Base-by-base conservation (phyloP, 2,329 filamentous ascomycete genomes). In the Fusarium longipes region DNA sequence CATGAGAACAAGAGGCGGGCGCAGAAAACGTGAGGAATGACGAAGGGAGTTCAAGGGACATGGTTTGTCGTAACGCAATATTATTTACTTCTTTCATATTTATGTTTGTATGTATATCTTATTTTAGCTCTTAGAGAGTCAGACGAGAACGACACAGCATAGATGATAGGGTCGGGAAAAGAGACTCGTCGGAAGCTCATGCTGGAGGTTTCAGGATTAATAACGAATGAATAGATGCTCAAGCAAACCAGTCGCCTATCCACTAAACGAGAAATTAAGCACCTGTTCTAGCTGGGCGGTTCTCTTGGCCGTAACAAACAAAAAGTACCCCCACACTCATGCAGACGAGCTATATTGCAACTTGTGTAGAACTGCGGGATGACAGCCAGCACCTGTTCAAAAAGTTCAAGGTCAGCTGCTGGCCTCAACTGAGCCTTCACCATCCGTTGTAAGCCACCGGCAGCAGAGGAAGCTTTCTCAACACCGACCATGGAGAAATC, bases 1-100 rank as follows among this genome's bases (percentile, higher is more conserved):
- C 42, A 67, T 25, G 52, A 69, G 50, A 58, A 61, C 36, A 58
- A 58, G 61, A 67, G 61, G 36, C 15, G 52, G 50, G 36, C 42
- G 44, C 12, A 35, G 45, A 63, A 61, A 67, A 48, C 20, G 35
- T 35, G 18, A 40, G 60, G 55, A 63, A 15, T 39, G 36, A 35
- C 42, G 42, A 47, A 48, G 55, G 56, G 45, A 54, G 63, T 63
- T 71, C 53, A 57, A 40, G 70, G 67, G 40, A 69, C 59, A 62
- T 60, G 40, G 56, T 69, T 73, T 54, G 54, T 74, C 70, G 67
- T 65, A 73, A 72, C 64, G 68, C 20, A 63, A 64, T 71, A 64
- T 67, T 51, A 50, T 51, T 53, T 53, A 62, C 57, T 67, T 72
- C 50, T 69, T 65, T 64, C n/a, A n/a, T n/a, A n/a, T n/a, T 63